These are phyloP conservation scores for Thalassiosira mediterranea DNA, from an alignment of 352 stramenopile genomes.

Conservation along the genomic window DNA sequence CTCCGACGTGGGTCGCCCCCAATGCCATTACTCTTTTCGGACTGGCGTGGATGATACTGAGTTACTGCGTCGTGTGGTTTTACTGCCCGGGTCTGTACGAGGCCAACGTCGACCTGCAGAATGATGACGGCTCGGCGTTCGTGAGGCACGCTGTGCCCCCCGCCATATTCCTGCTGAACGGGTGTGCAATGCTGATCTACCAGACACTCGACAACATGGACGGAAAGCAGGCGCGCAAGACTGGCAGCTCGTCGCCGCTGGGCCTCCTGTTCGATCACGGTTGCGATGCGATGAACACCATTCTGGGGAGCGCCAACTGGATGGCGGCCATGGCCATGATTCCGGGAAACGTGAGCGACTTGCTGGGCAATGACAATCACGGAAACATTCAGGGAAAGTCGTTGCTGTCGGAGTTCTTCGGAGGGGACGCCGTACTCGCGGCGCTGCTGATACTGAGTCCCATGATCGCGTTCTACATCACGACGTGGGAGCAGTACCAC, in stretches of 20 bases:
- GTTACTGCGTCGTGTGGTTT: conserved; percentile 66
- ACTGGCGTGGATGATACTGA: conserved; percentile 71
- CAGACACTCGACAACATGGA: conserved; percentile 99
- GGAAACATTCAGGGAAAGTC: conserved; percentile 31
- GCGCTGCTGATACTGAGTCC: conserved; percentile 60
- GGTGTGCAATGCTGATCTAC: conserved; percentile 87
- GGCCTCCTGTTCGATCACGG: conserved; percentile 99
- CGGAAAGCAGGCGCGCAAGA: conserved; percentile 97
- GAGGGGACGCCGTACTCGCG: conserved; percentile 85
- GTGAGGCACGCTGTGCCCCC: conserved; percentile 37
- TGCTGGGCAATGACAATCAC: conserved; percentile 45
- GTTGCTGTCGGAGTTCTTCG: conserved; percentile 26
- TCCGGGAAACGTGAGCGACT: conserved; percentile 36
- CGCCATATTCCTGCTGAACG: conserved; percentile 84
- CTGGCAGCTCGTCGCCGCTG: conserved; percentile 91
- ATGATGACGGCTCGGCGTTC: too few species aligned
- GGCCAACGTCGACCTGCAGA: conserved; percentile 22
- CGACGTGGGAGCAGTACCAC: conserved; percentile 98
- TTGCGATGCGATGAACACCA: conserved; percentile 85
- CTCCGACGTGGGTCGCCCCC: conserved; percentile 79
- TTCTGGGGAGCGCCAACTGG: conserved; percentile 89
- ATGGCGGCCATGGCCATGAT: conserved; percentile 68
- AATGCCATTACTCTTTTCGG: conserved; percentile 86
- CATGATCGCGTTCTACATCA: conserved; percentile 94
- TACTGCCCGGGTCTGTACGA: conserved; percentile 55